Conservation (phyloP, 805 yeast genomes). For the Candida ficus region DNA sequence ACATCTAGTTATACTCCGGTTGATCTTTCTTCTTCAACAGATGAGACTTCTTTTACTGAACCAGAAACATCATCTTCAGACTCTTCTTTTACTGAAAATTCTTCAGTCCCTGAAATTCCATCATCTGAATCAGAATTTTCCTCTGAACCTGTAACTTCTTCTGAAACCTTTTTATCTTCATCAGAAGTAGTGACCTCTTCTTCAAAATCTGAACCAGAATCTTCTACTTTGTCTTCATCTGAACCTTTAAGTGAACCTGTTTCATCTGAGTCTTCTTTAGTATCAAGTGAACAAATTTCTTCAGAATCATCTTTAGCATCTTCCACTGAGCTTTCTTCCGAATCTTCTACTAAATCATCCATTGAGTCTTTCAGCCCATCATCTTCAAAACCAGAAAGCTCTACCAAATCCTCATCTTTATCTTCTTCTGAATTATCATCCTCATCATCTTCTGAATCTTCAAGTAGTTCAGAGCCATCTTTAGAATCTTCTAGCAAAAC, state of each 20-base stretch:
- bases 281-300: too few species aligned
- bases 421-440: too few species aligned
- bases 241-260: too few species aligned
- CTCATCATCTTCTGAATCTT: background rate
- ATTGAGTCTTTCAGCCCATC: background rate
- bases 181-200: too few species aligned
- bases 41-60: too few species aligned
- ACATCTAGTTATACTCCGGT: too few species aligned
- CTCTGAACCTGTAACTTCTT: background rate
- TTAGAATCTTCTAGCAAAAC: background rate
- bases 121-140: too few species aligned
- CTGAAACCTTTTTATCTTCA: background rate
- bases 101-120: too few species aligned
- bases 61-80: too few species aligned
- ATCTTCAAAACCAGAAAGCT: background rate
- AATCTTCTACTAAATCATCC: background rate
- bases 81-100: too few species aligned
- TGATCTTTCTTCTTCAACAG: too few species aligned
- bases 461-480: constrained; percentile 1
- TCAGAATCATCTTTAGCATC: background rate
- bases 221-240: background rate
- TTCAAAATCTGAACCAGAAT: too few species aligned
- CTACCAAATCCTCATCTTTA: background rate
- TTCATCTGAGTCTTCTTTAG: background rate
- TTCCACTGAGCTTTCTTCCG: background rate